Base-by-base conservation (phyloP, 306 rosid genomes). In the Fragaria nilgerrensis region DNA sequence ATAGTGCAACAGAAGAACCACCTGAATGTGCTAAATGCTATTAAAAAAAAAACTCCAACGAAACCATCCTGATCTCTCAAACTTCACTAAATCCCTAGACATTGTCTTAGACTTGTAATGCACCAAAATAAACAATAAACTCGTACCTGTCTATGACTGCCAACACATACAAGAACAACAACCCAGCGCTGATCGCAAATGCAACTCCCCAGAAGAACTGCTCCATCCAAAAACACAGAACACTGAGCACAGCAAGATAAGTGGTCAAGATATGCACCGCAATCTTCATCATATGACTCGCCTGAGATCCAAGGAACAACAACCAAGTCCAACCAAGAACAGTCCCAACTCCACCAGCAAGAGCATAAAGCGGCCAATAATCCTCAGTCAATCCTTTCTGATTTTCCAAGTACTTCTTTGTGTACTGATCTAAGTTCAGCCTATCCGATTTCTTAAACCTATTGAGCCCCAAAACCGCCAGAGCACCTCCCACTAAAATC, bases 221-320 rank as follows among this genome's bases (percentile, higher is more conserved):
- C 8, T 88, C 73, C 23, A 89, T 90, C 99, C 97, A 95, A 74
- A 95, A 95, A 78, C 91, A 92, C 84, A 92, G 86, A 81, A 95
- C 99, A 82, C 99, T 90, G 77, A 95, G 83, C 66, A 95, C 97
- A 69, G 97, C 96, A 75, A 92, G 98, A 79, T 90, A 95, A 7
- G 97, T 92, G 45, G 97, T 92, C 86, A 95, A 90, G 78, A 95
- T 89, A 83, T 95, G 99, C 44, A 92, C 99, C 19, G 97, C 83
- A 75, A 95, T 86, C 86, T 92, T 95, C 97, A 95, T 90, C 91
- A 89, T 91, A 37, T 89, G 87, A 66, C 77, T 86, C 3, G 90
- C 93, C 13, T 85, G 88, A 22, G 97, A 92, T 61, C 97, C 92
- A 75, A 92, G 83, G 55, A 92, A 77, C 70, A 89, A 75, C 88